Evolutionary conservation across 2,329 filamentous ascomycete species (phyloP).

Genomic region (Monilinia aucupariae): DNA sequence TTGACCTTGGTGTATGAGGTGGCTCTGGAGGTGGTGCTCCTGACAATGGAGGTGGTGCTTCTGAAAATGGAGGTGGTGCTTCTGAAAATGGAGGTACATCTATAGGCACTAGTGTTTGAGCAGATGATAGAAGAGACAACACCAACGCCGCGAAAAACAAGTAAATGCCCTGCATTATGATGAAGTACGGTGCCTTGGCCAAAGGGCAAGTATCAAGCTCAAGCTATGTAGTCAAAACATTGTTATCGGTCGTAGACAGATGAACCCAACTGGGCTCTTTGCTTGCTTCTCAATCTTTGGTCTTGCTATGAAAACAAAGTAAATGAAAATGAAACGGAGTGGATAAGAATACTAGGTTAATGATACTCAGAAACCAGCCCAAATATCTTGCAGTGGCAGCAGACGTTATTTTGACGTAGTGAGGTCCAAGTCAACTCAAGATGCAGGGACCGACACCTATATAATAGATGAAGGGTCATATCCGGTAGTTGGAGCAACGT

Average conservation of each 20-base stretch:
- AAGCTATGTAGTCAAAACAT: constrained; percentile 14
- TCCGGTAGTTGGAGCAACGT: constrained; percentile 2
- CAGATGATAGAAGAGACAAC: constrained; percentile 13
- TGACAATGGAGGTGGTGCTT: too few relatives aligned
- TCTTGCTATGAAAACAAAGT: constrained; percentile 32
- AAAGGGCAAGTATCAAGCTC: constrained; percentile 11
- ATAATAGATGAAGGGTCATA: constrained; percentile 8
- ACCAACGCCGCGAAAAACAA: constrained; percentile 17
- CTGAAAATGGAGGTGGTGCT: not conserved
- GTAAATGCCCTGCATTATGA: constrained; percentile 19
- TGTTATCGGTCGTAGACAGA: constrained; percentile 7
- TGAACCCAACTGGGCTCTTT: constrained; percentile 15
- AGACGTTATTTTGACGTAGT: constrained; percentile 10
- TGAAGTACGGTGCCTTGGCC: constrained; percentile 15
- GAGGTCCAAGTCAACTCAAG: constrained; percentile 2
- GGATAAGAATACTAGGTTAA: constrained; percentile 31
- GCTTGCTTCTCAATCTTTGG: not conserved
- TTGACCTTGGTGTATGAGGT: not conserved
- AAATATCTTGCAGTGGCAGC: not conserved
- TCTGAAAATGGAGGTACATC: constrained; percentile 1
- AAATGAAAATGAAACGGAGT: constrained; percentile 36
- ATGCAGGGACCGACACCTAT: constrained; percentile 16
- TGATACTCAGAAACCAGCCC: constrained; percentile 13
- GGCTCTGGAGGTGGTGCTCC: not conserved
- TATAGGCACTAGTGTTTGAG: constrained; percentile 14